Percentiles rank a stretch among this genome's conserved stretches.
phyloP scores from a whole-genome alignment of 306 rosid species.

The Glycine latifolia region DNA sequence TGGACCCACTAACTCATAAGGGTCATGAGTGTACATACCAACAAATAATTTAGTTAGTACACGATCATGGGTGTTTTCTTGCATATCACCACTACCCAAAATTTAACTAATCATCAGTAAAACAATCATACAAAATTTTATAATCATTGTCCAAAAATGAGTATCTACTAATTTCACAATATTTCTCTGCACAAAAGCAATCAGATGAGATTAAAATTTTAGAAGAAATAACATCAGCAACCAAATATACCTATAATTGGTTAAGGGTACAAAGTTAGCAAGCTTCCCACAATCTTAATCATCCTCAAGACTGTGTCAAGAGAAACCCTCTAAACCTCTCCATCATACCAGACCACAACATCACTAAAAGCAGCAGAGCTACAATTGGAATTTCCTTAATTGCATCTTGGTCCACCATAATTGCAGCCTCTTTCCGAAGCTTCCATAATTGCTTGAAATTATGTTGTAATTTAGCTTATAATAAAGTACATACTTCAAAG shows the following conservation, averaged over 20 bases:
- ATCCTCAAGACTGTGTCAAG: constrained; percentile 83
- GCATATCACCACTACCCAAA: too few relatives aligned
- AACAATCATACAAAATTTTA: too few relatives aligned
- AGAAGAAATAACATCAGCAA: constrained; percentile 39
- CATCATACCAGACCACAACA: constrained; percentile 96
- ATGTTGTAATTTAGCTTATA: constrained; percentile 3
- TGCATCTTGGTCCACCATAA: too few relatives aligned
- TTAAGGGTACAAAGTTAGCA: constrained; percentile 79
- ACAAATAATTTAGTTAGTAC: too few relatives aligned
- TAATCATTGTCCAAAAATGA: constrained; percentile 11
- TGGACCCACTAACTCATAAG: too few relatives aligned
- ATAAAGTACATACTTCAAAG: constrained; percentile 9
- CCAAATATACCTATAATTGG: constrained; percentile 78
- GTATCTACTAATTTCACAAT: constrained; percentile 27
- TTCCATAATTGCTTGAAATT: too few relatives aligned
- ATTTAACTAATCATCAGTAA: too few relatives aligned
- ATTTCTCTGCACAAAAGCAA: constrained; percentile 22
- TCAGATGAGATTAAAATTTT: constrained; percentile 23
- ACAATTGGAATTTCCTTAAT: too few relatives aligned
- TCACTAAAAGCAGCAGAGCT: constrained; percentile 43
- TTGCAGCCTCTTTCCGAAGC: too few relatives aligned
- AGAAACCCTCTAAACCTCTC: constrained; percentile 96
- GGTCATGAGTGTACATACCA: too few relatives aligned
- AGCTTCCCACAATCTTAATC: constrained; percentile 81
- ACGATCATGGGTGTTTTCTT: too few relatives aligned